Base-by-base conservation (phyloP, 139 green algal species). In the Chlamydomonas sp. region DNA sequence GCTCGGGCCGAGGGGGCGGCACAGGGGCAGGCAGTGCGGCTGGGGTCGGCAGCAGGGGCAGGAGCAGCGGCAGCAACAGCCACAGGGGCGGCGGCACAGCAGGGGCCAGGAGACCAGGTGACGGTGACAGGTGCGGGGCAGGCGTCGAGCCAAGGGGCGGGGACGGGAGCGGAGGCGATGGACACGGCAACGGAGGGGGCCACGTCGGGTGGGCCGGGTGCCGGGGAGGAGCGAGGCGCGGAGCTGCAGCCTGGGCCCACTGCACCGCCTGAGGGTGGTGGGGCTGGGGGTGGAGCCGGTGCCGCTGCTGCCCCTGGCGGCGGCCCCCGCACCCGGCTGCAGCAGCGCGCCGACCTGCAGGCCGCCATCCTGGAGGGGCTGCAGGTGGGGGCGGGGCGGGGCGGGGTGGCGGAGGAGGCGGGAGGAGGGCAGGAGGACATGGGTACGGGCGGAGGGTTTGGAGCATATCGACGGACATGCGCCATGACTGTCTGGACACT, bases 331-430 rank as follows among this genome's bases (percentile, higher is more conserved):
- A 6, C 5, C n/a, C 31, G 73, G 73, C 49, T 59, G 61, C 83
- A 88, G 69, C 84, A 83, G 76, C 75, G 63, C 10, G 58, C 64
- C 0, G 8, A 88, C 75, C 6, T 88, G 75, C 84, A 88, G 58
- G 75, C 84, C 2, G 74, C 75, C 5, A 83, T 88, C 31, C 66
- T 88, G 63, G 75, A 88, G 84, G 75, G 84, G 49, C 83, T 88
- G 9, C 84, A 87, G 83, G 83, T 87, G 61, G 31, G 20, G 71
- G 4, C 4, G 20, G 71, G 71, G 20, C 4, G 18, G 71, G 71
- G 9, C 5, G 17, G 71, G 71, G 10, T 12, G 8, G 67, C 14
- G 4, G 10, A 31, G 67, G 67, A 5, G 20, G 14, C 8, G 67
- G 14, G 14, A 15, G 67, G 67, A 20, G 31, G 31, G 31, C 31